phyloP scores from a whole-genome alignment of 1,284 basidiomycete genomes.

The Amylostereum areolatum region DNA sequence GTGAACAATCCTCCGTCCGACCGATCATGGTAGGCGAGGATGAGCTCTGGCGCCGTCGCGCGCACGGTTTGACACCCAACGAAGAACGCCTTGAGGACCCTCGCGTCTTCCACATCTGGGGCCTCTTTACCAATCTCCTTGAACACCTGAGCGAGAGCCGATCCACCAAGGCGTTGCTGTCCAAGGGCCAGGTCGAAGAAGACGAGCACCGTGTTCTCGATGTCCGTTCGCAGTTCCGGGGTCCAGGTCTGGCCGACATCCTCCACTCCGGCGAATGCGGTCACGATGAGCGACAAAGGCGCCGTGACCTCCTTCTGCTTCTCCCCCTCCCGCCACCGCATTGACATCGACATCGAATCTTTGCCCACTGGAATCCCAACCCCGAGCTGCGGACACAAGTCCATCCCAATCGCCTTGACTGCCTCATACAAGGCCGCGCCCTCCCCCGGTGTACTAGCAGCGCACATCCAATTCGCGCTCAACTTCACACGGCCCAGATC shows the following conservation, averaged over 20 bases:
- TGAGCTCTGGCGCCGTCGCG: constrained; percentile 49
- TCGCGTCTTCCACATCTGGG: constrained; percentile 84
- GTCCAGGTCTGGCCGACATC: constrained; percentile 88
- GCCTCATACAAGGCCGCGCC: constrained; percentile 90
- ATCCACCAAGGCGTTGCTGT: constrained; percentile 88
- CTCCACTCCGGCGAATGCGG: constrained; percentile 88
- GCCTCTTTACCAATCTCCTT: constrained; percentile 85
- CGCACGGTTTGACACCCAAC: constrained; percentile 68
- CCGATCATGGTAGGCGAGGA: constrained; percentile 96
- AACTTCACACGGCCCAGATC: constrained; percentile 81
- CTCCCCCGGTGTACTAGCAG: constrained; percentile 87
- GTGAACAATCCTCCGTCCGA: constrained; percentile 96
- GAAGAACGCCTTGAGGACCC: constrained; percentile 79
- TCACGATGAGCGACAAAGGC: constrained; percentile 90
- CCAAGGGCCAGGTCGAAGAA: constrained; percentile 89
- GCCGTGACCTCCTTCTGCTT: constrained; percentile 78
- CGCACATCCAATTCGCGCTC: constrained; percentile 99
- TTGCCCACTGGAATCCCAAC: constrained; percentile 97
- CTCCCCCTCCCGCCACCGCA: constrained; percentile 79
- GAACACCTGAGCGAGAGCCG: constrained; percentile 92
- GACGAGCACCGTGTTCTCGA: constrained; percentile 69
- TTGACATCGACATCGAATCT: constrained; percentile 99
- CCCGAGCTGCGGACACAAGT: constrained; percentile 92
- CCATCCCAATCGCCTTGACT: constrained; percentile 89
- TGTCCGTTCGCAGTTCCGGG: constrained; percentile 73